phyloP scores from a whole-genome alignment of 805 yeast species.

The Candida rishiriensis region DNA sequence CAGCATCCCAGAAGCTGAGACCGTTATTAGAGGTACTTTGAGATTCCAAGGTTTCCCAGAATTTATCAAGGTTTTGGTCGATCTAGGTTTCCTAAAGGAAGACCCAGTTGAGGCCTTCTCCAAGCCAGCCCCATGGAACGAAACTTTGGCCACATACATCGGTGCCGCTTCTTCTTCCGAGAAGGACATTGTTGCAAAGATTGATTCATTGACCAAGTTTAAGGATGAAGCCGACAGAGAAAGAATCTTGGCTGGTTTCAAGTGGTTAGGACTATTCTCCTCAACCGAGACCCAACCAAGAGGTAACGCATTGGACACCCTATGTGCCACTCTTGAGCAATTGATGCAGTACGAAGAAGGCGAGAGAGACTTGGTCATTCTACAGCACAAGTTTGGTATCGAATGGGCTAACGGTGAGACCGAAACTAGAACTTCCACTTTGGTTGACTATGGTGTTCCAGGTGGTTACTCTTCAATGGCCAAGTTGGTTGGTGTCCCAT shows the following conservation, averaged over 20 bases:
- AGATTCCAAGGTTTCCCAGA: slow-evolving; percentile 99
- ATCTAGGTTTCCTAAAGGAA: slow-evolving; percentile 87
- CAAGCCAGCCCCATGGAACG: slow-evolving; percentile 72
- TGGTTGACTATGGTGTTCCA: slow-evolving; percentile 89
- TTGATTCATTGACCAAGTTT: slow-evolving; percentile 75
- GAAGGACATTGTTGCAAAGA: slow-evolving; percentile 69
- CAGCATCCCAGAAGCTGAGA: slow-evolving; percentile 94
- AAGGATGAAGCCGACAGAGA: slow-evolving; percentile 76
- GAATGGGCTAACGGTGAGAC: slow-evolving; percentile 91
- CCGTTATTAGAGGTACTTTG: slow-evolving; percentile 94
- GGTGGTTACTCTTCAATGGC: slow-evolving; percentile 98
- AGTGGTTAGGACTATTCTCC: slow-evolving; percentile 92
- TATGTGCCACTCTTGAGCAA: slow-evolving; percentile 94
- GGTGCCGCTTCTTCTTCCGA: slow-evolving; percentile 69
- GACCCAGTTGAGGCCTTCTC: slow-evolving; percentile 57
- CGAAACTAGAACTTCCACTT: slow-evolving; percentile 92
- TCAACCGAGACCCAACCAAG: slow-evolving; percentile 74
- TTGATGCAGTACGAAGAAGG: slow-evolving; percentile 94
- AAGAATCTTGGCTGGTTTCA: slow-evolving; percentile 82
- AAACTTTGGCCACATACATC: slow-evolving; percentile 71
- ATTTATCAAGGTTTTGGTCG: slow-evolving; percentile 92
- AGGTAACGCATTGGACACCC: slow-evolving; percentile 91
- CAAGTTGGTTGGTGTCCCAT: slow-evolving; percentile 95
- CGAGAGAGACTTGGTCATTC: slow-evolving; percentile 91
- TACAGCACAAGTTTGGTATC: slow-evolving; percentile 97